phyloP scores from a whole-genome alignment of 768 basidiomycete genomes.

The Lactifluus rugatus region DNA sequence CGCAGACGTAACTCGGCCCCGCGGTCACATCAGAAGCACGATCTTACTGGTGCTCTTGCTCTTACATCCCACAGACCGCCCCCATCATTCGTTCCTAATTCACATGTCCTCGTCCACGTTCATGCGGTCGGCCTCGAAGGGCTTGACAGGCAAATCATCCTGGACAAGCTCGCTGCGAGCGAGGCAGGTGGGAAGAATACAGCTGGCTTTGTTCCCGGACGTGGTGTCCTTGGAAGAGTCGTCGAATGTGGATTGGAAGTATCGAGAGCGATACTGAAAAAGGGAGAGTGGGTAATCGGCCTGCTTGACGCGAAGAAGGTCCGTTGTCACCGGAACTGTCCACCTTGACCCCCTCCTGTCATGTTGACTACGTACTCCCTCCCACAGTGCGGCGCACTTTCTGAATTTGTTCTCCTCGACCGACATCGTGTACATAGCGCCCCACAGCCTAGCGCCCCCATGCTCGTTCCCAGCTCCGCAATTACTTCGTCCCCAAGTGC shows the following conservation, averaged over 20 bases:
- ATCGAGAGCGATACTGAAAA: slow-evolving; percentile 43
- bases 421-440: slow-evolving; percentile 66
- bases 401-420: slow-evolving; percentile 83
- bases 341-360: slow-evolving; percentile 6
- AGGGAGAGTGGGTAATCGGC: slow-evolving; percentile 85
- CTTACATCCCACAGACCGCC: slow-evolving; percentile 38
- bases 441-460: slow-evolving; percentile 39
- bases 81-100: slow-evolving; percentile 59
- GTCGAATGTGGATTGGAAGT: slow-evolving; percentile 80
- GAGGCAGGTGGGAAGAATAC: slow-evolving; percentile 21
- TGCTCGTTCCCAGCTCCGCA: slow-evolving; percentile 23
- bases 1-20: slow-evolving; percentile 12
- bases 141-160: slow-evolving; percentile 59
- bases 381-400: slow-evolving; percentile 66
- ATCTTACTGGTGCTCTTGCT: slow-evolving; percentile 23
- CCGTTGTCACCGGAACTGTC: slow-evolving; percentile 11
- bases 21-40: slow-evolving; percentile 3
- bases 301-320: slow-evolving; percentile 75
- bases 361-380: slow-evolving; percentile 11
- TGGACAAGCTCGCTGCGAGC: slow-evolving; percentile 29
- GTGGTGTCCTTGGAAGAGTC: slow-evolving; percentile 78
- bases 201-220: slow-evolving; percentile 71
- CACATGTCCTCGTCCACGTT: slow-evolving; percentile 74
- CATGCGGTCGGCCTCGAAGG: slow-evolving; percentile 82
- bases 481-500: slow-evolving; percentile 20